phyloP scores from a whole-genome alignment of 2,329 filamentous ascomycete species.

The Amauroascus verrucosus region DNA sequence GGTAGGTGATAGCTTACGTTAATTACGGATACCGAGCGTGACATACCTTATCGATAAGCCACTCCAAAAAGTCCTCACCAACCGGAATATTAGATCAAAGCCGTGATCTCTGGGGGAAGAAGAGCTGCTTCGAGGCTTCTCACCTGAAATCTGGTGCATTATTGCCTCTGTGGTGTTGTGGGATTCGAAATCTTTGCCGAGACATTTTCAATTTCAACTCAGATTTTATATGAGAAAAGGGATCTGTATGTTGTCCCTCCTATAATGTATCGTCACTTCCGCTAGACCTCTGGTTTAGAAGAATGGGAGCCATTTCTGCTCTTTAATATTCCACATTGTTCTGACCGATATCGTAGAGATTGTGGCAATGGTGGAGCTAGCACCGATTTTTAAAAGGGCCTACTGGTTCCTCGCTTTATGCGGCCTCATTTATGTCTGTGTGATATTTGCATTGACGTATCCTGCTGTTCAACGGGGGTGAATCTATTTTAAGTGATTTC shows the following conservation, averaged over 20 bases:
- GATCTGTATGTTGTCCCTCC: neutral
- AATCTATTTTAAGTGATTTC: conserved; percentile 30
- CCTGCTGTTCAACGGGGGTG: conserved; percentile 73
- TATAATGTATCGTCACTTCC: too few relatives aligned
- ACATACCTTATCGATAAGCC: conserved; percentile 4
- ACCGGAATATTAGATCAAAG: too few relatives aligned
- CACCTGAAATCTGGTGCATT: neutral
- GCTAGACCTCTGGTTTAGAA: too few relatives aligned
- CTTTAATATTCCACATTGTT: neutral
- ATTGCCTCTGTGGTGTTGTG: neutral
- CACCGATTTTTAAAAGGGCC: conserved; percentile 42
- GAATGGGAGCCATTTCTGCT: too few relatives aligned
- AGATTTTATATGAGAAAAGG: neutral
- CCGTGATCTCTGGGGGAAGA: neutral
- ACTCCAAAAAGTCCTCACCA: too few relatives aligned
- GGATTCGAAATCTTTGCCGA: neutral
- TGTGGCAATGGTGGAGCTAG: conserved; percentile 26
- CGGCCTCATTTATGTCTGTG: conserved; percentile 55
- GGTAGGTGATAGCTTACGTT: too few relatives aligned
- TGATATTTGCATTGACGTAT: conserved; percentile 55
- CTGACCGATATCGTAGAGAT: neutral
- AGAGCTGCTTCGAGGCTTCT: neutral
- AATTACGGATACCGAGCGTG: neutral
- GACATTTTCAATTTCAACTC: neutral
- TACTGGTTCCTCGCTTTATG: conserved; percentile 49